These are phyloP conservation scores for Cryphonectria radicalis DNA, from an alignment of 2,329 filamentous ascomycete species.

Conservation along the genomic window DNA sequence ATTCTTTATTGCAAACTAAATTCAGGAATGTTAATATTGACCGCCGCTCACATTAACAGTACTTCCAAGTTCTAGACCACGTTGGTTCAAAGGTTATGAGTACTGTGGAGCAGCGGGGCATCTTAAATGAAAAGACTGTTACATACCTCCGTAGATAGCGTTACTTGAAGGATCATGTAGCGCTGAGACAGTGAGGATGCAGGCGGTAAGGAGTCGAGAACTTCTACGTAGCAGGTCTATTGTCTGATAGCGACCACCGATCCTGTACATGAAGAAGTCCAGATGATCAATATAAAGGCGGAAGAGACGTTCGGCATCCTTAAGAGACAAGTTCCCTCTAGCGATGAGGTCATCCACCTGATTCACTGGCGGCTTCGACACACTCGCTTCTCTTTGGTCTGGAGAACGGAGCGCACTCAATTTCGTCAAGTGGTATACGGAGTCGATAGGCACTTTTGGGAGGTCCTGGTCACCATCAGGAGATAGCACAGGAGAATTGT, in stretches of 20 bases:
- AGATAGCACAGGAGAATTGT: not conserved
- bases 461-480: not conserved
- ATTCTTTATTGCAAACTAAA: not conserved
- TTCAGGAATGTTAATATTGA: not conserved
- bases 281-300: not conserved
- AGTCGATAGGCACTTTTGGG: not conserved
- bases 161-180: not conserved
- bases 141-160: not conserved
- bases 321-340: not conserved
- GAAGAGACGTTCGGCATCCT: not conserved
- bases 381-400: not conserved
- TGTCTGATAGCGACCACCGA: not conserved
- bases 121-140: not conserved
- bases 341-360: not conserved
- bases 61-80: not conserved
- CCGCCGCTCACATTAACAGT: not conserved
- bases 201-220: not conserved
- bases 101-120: not conserved
- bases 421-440: not conserved
- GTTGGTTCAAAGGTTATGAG: not conserved
- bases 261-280: not conserved
- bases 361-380: not conserved
- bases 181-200: not conserved
- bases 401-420: not conserved
- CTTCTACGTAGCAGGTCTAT: not conserved